Base-by-base conservation (phyloP, 202 grass and related monocot genomes). In the Alloteropsis angusta region DNA sequence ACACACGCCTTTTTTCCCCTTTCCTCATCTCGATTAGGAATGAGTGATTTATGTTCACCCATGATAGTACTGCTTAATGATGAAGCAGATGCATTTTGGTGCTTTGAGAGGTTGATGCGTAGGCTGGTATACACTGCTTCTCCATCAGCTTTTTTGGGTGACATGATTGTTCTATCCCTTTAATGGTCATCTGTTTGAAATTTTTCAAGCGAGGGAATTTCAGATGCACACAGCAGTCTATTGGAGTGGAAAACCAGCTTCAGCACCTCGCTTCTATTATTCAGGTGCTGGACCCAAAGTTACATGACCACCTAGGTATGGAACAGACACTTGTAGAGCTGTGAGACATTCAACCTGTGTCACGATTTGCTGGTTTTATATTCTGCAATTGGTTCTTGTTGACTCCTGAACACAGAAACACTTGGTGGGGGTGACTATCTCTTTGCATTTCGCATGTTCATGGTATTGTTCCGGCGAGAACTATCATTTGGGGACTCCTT, bases 381-480 rank as follows among this genome's bases (percentile, higher is more conserved):
- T 52, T 67, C 15, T 60, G 30, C 11, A 21, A 39, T 46, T 71
- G 28, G 34, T 83, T 48, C 34, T 79, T 74, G 25, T 44, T 72
- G 10, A 65, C 3, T 87, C 9, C 18, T 86, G 60, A 76, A 85
- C 38, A 87, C 79, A 95, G 92, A 94, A 87, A 72, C 81, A 76
- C 85, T 98, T 60, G 96, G 96, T 57, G 96, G 96, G 85, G 96
- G 90, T 65, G 92, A 99, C 77, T 99, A 99, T 84, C 87, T 99
- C 32, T 99, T 99, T 67, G 96, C 96, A 65, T 92, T 99, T 77
- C 96, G 92, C n/a, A 99, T 99, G 92, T 95, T 99, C 76, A 99
- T 99, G 96, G 96, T 98, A 56, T 70, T 98, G 67, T 98, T 98
- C 82, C 92, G 96, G 12, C 87, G 96, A 65, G 96, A 99, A 71